Conservation (phyloP, 2,329 filamentous ascomycete species). For the Helminthosporium solani region DNA sequence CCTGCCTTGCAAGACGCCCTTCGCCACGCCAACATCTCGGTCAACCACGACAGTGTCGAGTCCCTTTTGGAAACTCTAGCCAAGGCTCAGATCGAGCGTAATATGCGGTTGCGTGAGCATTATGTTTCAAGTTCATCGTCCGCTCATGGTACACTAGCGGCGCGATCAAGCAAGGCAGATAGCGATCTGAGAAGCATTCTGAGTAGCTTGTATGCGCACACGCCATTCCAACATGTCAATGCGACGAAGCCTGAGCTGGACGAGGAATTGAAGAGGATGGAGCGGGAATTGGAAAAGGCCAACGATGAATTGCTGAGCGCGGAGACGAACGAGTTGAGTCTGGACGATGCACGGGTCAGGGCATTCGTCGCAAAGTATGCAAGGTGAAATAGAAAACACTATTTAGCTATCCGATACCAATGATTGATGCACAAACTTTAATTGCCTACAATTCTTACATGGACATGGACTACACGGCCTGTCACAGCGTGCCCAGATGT, state of each 20-base stretch:
- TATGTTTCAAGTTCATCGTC: constrained; percentile 32
- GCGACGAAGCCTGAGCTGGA: constrained; percentile 30
- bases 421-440: too few species aligned
- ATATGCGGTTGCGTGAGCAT: constrained; percentile 38
- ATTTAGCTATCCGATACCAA: too few species aligned
- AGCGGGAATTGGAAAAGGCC: constrained; percentile 39
- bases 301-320: constrained; percentile 42
- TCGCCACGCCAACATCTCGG: constrained; percentile 33
- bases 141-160: constrained; percentile 36
- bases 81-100: constrained; percentile 32
- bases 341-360: constrained; percentile 33
- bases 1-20: constrained; percentile 37
- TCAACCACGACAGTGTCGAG: constrained; percentile 30
- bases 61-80: constrained; percentile 30
- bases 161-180: constrained; percentile 41
- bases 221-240: constrained; percentile 30
- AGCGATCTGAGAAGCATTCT: constrained; percentile 40
- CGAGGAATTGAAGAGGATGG: constrained; percentile 37
- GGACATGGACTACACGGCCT: too few species aligned
- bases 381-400: constrained; percentile 11
- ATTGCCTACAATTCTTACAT: too few species aligned
- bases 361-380: constrained; percentile 37
- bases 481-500: too few species aligned
- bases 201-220: constrained; percentile 42
- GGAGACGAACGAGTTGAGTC: constrained; percentile 33